Base-by-base conservation (phyloP, 75 land plant genomes). In the Picea glauca region DNA sequence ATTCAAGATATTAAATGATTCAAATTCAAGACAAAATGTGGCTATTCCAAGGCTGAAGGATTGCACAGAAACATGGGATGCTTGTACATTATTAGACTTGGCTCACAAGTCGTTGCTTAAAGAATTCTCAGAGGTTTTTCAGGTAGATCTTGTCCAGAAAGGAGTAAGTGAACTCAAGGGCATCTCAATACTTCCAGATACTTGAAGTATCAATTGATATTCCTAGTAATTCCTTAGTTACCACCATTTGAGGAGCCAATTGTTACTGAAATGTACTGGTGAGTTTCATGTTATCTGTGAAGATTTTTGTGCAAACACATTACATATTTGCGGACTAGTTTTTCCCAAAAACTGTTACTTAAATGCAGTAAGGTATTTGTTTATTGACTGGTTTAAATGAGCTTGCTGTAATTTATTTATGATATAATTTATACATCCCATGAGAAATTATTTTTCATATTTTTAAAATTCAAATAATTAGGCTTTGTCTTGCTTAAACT, bases 51-150 rank as follows among this genome's bases (percentile, higher is more conserved):
- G 67, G 21, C 18, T 56, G 9, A 60, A 58, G 58, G 75, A 58
- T 11, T 58, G 75, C 54, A n/a, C 15, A 26, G 38, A 30, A 58
- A 78, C 66, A 21, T 21, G 17, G 13, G 77, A 85, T 32, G 78
- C 80, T 43, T 77, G 58, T 73, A 38, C 72, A 31, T 76, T 94
- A 21, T 77, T 95, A 65, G 87, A 88, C 62, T 57, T 78, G 3
- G 31, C 91, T 12, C 83, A 86, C 76, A 62, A 80, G 38, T 77
- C 85, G 40, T 78, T 95, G 81, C 76, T 95, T 2, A 75, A 85
- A 57, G 96, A 89, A 78, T 95, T 95, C 78, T 85, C 85, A 32
- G 88, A 84, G 60, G 85, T 93, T 74, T 95, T 93, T 58, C 81
- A 89, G 77, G 57, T 90, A 30, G 80, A 83, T 15, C 65, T 84